Conservation (phyloP, 163 green algal species). For the Chloroidium sp. region DNA sequence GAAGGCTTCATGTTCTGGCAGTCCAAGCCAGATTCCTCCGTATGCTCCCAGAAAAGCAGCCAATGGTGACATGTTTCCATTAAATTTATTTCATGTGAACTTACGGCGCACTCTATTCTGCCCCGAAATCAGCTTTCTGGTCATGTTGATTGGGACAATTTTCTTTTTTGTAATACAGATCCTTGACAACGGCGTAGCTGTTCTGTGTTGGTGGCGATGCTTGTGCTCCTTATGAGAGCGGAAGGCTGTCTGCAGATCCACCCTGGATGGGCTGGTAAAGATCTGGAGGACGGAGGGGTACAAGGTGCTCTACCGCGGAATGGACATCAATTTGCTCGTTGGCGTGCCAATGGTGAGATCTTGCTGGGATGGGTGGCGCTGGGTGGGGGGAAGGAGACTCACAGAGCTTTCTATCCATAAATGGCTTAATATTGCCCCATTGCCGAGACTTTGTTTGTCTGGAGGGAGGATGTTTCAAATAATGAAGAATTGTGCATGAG, state of each 20-base stretch:
- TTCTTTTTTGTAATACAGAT: not conserved
- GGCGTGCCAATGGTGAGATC: constrained; percentile 54
- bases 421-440: not conserved
- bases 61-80: no score
- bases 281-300: constrained; percentile 62
- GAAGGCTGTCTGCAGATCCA: constrained; percentile 10
- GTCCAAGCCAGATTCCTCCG: no score
- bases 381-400: no score
- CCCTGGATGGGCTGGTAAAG: constrained; percentile 16
- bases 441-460: not conserved
- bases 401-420: no score
- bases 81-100: not conserved
- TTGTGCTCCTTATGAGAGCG: not conserved
- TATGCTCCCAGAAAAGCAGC: no score
- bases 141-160: not conserved
- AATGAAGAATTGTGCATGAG: not conserved
- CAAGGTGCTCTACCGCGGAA: constrained; percentile 75
- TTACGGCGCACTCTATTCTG: not conserved
- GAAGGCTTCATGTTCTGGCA: no score
- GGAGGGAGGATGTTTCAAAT: not conserved
- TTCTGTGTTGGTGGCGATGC: no score
- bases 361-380: no score
- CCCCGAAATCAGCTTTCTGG: not conserved
- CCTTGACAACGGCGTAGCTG: no score
- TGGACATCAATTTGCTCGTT: constrained; percentile 69